Conservation (phyloP, 345 rosid genomes). For the Acer saccharum region DNA sequence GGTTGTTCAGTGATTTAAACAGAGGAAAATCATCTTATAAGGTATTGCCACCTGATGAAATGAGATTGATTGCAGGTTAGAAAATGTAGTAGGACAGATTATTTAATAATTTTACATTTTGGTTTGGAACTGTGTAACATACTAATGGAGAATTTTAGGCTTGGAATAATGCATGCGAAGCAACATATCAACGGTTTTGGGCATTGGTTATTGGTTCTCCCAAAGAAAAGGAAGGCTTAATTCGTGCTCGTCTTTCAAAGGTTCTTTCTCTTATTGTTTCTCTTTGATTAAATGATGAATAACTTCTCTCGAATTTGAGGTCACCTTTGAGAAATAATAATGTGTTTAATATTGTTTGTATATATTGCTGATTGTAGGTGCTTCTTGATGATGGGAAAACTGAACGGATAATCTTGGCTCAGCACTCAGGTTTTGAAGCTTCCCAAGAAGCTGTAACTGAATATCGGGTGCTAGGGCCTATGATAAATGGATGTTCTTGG, state of each 20-base stretch:
- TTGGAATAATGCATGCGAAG: conserved; percentile 79
- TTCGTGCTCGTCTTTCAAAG: conserved; percentile 83
- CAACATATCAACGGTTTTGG: conserved; percentile 77
- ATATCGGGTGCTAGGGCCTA: conserved; percentile 86
- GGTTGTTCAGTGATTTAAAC: conserved; percentile 61
- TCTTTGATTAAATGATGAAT: background rate
- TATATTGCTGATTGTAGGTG: conserved; percentile 47
- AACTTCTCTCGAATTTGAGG: background rate
- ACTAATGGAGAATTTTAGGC: conserved; percentile 42
- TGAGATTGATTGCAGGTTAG: background rate
- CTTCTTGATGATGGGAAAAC: conserved; percentile 87
- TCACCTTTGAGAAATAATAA: background rate
- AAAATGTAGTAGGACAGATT: background rate
- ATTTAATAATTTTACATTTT: conserved; percentile 15
- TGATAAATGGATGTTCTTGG: conserved; percentile 92
- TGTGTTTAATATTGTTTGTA: background rate
- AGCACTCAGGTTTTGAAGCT: conserved; percentile 64
- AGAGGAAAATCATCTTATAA: conserved; percentile 52
- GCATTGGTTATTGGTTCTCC: conserved; percentile 92
- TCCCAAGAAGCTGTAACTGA: conserved; percentile 81
- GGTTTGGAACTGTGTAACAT: background rate
- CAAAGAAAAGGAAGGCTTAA: conserved; percentile 73
- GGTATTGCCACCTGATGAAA: conserved; percentile 39
- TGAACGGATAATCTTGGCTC: conserved; percentile 82
- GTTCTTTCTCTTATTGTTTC: conserved; percentile 32